These are phyloP conservation scores for Solanum chilense DNA, from an alignment of 257 asterid genomes.

Conservation along the genomic window DNA sequence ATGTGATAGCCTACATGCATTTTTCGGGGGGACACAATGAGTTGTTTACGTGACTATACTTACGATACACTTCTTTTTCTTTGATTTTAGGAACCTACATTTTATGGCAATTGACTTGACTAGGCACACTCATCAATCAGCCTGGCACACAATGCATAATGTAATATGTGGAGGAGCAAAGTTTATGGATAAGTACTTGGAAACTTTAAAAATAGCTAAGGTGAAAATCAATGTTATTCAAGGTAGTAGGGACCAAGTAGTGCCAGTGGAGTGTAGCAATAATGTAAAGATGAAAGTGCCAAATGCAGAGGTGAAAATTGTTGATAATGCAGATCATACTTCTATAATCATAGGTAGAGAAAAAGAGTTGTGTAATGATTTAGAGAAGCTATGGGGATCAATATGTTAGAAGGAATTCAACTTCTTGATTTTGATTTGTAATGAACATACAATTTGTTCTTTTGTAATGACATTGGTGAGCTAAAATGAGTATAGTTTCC, in stretches of 20 bases:
- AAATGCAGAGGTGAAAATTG: conserved; percentile 26
- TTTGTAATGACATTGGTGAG: neutral
- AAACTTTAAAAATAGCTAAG: conserved; percentile 14
- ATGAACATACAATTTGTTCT: neutral
- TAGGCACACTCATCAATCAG: conserved; percentile 79
- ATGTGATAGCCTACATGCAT: neutral
- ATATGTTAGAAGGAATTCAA: neutral
- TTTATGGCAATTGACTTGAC: conserved; percentile 27
- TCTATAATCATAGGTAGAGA: conserved; percentile 46
- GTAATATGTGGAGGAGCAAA: conserved; percentile 69
- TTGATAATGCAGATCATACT: conserved; percentile 43
- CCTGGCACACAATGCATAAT: conserved; percentile 86
- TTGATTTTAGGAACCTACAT: conserved; percentile 39
- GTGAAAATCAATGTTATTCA: conserved; percentile 42
- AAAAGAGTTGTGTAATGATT: conserved; percentile 23
- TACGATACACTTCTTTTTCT: neutral
- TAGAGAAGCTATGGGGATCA: conserved; percentile 46
- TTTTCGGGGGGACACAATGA: neutral
- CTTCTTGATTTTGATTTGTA: neutral
- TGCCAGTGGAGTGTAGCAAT: conserved; percentile 53
- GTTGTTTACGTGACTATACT: neutral
- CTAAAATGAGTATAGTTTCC: neutral
- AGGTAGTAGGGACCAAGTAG: conserved; percentile 54
- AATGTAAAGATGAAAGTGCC: conserved; percentile 46
- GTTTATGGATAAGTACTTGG: conserved; percentile 52